A percentile compares a stretch with the other conserved stretches of the same genome.
These are phyloP conservation scores for Alectoria sarmentosa DNA, from an alignment of 495 filamentous ascomycete genomes.

Conservation along the genomic window DNA sequence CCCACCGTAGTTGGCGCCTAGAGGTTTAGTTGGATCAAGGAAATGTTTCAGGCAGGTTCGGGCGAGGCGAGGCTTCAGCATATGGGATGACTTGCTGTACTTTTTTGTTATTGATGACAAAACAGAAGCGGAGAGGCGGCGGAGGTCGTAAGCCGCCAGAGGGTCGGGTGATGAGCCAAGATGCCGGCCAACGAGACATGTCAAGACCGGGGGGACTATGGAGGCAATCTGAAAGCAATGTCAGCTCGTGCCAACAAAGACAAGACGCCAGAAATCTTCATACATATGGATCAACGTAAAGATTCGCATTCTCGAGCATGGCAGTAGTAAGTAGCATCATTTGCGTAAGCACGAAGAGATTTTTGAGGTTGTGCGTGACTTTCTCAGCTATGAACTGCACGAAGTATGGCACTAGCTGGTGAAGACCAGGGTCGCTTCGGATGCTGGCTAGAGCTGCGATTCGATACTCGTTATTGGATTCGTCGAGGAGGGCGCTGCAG, in stretches of 20 bases:
- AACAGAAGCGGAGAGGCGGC: constrained; percentile 75
- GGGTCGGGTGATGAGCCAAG: constrained; percentile 52
- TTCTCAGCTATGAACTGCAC: constrained; percentile 90
- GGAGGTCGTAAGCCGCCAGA: constrained; percentile 67
- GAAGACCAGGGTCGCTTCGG: constrained; percentile 78
- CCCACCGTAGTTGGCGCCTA: constrained; percentile 80
- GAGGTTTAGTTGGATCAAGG: constrained; percentile 72
- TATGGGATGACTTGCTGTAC: constrained; percentile 65
- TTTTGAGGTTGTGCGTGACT: constrained; percentile 82
- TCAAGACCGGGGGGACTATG: constrained; percentile 81
- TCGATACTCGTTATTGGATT: constrained; percentile 76
- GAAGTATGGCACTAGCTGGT: constrained; percentile 94
- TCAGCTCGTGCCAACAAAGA: constrained; percentile 11
- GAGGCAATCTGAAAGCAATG: constrained; percentile 47
- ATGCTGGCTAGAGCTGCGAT: constrained; percentile 75
- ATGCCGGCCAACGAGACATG: constrained; percentile 81
- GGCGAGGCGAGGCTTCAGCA: constrained; percentile 79
- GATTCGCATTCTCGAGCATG: constrained; percentile 69
- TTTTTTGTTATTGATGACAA: constrained; percentile 64
- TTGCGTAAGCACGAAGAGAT: constrained; percentile 77
- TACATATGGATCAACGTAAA: constrained; percentile 88
- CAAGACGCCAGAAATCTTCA: constrained; percentile 17
- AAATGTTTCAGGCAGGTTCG: constrained; percentile 85
- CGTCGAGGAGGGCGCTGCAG: constrained; percentile 75
- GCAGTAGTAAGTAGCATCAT: constrained; percentile 85